Base-by-base conservation (phyloP, 192 early-diverging fungal genomes). In the Coemansia sp. region DNA sequence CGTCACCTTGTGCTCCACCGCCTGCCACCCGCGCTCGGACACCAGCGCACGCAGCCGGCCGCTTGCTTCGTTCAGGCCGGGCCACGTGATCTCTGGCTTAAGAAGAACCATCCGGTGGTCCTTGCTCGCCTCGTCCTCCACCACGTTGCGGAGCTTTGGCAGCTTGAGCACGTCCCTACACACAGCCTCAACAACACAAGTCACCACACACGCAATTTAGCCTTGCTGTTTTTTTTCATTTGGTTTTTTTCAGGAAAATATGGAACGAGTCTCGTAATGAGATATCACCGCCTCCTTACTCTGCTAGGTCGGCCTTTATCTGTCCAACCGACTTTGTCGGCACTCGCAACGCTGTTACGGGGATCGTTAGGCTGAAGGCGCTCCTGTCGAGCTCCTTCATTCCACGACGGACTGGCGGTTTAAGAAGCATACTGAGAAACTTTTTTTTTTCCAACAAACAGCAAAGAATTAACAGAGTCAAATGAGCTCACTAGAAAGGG, bases 301-400 rank as follows among this genome's bases (percentile, higher is more conserved):
- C 53, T 7, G 60, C 50, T 4, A 83, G 53, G 20, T 69, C 69
- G 38, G 85, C 83, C 65, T 83, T 85, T 58, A 85, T 79, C 22
- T 76, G 70, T 14, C 83, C 86, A 37, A 89, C 77, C 41, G 83
- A 75, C 53, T 73, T 79, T 25, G 85, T 81, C 2, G 88, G 88
- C 2, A 95, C 88, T 22, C 89, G 77, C 22, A 95, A 69, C 0
- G 88, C 92, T 5, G 89, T 81, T 11, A 92, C 84, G 14, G 84
- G 70, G 44, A 93, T 65, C 1, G 86, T 78, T 7, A 74, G 68
- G 19, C 62, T 77, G 72, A 95, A 95, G 22, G 88, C 80, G 16
- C 88, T 85, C 20, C 81, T 63, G 72, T 90, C 88, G 56, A 95
- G 81, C 61, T 81, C 79, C 58, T 81, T 84, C 74, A 93, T 84